Evolutionary conservation across 768 basidiomycete species (phyloP), one percentile per base, ranked within the genome.

Genomic region (Fibroporia radiculosa): DNA sequence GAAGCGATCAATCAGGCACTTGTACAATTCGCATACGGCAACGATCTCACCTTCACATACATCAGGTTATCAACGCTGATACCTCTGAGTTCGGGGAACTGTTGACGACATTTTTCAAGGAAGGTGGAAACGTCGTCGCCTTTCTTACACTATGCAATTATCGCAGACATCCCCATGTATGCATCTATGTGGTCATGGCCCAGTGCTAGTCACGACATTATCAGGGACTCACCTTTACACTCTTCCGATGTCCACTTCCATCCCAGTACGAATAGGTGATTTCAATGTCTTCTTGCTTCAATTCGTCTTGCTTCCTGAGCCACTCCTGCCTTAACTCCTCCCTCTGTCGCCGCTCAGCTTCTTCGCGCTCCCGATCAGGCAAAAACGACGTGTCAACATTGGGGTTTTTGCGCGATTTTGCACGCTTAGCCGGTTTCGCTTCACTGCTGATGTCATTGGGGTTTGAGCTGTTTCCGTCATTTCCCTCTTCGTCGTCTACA

Each of bases 261-360:
- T 99, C 96, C 96, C 96, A 99, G 62, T 83, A 99, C 0, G 92
- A 96, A 59, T 97, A 99, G 0, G 84, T 84, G 45, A 99, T 75
- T 63, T 98, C 96, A 43, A 99, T 88, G 19, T 76, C 74, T 51
- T 84, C 84, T 22, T 66, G 57, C 60, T 84, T 83, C 44, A 84
- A 75, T 19, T 80, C 71, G 49, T 82, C 74, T 54, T 87, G 84
- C 50, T 72, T 72, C 52, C 64, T 68, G 26, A 98, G 70, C 93
- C 93, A 99, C 62, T 96, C 81, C 48, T 91, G 74, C 2, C 96
- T 74, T 31, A 99, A 71, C 40, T 85, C 76, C 61, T 99, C 96
- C 29, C 95, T 73, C 62, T 93, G 84, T 48, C 75, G 75, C 13
- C 93, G 78, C 62, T 99, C 96, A 6, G 79, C 77, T 60, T 93